A percentile compares a stretch with the other conserved stretches of the same genome.
Evolutionary conservation across 805 yeast genomes (phyloP).

Genomic region (Starmerella sp.): DNA sequence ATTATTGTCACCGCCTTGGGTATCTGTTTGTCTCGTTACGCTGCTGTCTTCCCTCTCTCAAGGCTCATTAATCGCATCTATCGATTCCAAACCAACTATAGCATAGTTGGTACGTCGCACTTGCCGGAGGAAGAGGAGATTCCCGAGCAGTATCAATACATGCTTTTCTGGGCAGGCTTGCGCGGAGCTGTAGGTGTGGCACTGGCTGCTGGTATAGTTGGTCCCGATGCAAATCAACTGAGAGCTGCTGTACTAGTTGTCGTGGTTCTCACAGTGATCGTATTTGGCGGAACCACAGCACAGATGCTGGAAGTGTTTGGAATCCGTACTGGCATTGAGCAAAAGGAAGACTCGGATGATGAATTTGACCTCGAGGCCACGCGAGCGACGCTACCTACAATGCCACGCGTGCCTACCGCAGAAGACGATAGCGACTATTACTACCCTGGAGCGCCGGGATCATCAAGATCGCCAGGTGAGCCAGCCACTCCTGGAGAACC

Average conservation of each 20-base stretch:
- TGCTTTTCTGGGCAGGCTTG: constrained; percentile 99
- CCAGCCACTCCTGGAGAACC: not conserved
- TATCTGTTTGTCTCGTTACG: constrained; percentile 92
- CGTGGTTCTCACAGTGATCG: constrained; percentile 87
- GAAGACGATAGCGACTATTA: constrained; percentile 22
- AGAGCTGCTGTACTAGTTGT: constrained; percentile 93
- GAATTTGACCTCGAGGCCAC: constrained; percentile 81
- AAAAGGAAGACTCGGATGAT: constrained; percentile 76
- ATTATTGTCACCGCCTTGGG: constrained; percentile 83
- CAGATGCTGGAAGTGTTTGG: constrained; percentile 93
- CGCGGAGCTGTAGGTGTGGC: constrained; percentile 99
- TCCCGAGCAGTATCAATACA: constrained; percentile 91
- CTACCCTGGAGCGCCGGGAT: constrained; percentile 27
- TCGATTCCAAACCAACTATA: constrained; percentile 38
- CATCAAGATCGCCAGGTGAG: not conserved
- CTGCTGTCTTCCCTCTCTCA: constrained; percentile 91
- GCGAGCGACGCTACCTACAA: constrained; percentile 20
- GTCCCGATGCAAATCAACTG: constrained; percentile 77
- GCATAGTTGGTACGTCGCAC: constrained; percentile 7
- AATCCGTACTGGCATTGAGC: constrained; percentile 81
- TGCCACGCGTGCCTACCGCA: not conserved
- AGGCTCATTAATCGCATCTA: constrained; percentile 69
- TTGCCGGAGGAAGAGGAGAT: constrained; percentile 51
- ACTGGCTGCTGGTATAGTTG: constrained; percentile 92
- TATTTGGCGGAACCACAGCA: constrained; percentile 97